Conservation (phyloP, 2,329 filamentous ascomycete genomes). For the Cladophialophora psammophila region DNA sequence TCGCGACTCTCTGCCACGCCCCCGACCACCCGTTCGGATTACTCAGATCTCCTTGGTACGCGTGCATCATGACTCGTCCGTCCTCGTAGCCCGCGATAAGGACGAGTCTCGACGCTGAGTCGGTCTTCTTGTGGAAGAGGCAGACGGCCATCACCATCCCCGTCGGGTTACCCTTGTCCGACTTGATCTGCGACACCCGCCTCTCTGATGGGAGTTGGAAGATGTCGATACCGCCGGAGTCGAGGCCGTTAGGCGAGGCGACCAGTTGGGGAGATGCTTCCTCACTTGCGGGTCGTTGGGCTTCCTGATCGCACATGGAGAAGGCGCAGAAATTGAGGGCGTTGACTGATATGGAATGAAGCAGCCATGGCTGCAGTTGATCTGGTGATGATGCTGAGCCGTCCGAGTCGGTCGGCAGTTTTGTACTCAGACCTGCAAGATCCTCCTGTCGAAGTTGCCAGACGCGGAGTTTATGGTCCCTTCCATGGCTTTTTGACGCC, state of each 20-base stretch:
- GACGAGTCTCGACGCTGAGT: conserved; percentile 36
- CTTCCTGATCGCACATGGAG: conserved; percentile 61
- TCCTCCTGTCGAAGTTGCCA: conserved; percentile 79
- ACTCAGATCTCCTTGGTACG: conserved; percentile 30
- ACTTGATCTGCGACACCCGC: conserved; percentile 67
- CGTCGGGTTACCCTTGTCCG: conserved; percentile 53
- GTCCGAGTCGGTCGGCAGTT: conserved; percentile 79
- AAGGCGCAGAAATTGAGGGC: conserved; percentile 96
- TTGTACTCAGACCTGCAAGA: conserved; percentile 63
- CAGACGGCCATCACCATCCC: conserved; percentile 87
- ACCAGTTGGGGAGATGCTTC: conserved; percentile 56
- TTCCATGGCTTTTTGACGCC: conserved; percentile 72
- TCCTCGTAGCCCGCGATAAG: conserved; percentile 85
- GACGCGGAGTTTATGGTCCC: conserved; percentile 84
- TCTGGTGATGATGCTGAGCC: conserved; percentile 49
- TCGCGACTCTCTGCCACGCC: conserved; percentile 66
- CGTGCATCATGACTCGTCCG: conserved; percentile 73
- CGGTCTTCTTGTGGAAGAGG: conserved; percentile 59
- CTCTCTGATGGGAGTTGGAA: conserved; percentile 79
- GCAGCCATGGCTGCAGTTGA: conserved; percentile 76
- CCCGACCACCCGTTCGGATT: conserved; percentile 39
- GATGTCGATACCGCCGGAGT: conserved; percentile 80
- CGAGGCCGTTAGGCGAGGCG: conserved; percentile 80
- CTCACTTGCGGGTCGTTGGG: background rate
- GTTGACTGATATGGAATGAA: conserved; percentile 84